Evolutionary conservation across 164 flowering plant species (phyloP).

Genomic region (Umbilicus rupestris): DNA sequence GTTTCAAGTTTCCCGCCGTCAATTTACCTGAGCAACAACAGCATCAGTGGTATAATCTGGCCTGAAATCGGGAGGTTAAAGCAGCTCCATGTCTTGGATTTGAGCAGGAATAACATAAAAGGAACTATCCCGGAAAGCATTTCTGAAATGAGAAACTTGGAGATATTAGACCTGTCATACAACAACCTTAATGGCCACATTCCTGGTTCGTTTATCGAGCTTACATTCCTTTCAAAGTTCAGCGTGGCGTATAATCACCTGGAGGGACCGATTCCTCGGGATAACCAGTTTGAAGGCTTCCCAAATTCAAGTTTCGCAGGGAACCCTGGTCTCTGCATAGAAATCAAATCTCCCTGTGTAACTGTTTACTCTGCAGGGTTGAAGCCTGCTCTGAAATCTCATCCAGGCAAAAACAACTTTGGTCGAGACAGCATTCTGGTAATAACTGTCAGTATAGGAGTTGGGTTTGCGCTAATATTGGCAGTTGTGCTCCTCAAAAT

Average conservation of each 20-base stretch:
- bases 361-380: not conserved
- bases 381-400: not conserved
- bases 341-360: not conserved
- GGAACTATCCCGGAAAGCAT: slow-evolving; percentile 47
- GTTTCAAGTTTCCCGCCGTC: slow-evolving; percentile 48
- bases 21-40: slow-evolving; percentile 38
- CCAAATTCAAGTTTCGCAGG: slow-evolving; percentile 35
- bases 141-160: slow-evolving; percentile 44
- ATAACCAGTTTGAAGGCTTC: slow-evolving; percentile 52
- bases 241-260: slow-evolving; percentile 51
- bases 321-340: slow-evolving; percentile 36
- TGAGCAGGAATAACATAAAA: slow-evolving; percentile 34
- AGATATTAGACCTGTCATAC: slow-evolving; percentile 40
- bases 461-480: too few relatives aligned
- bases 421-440: too few relatives aligned
- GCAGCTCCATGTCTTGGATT: slow-evolving; percentile 38
- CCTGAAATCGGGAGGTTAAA: slow-evolving; percentile 39
- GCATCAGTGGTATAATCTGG: slow-evolving; percentile 41
- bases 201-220: slow-evolving; percentile 37
- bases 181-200: slow-evolving; percentile 45
- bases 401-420: not conserved
- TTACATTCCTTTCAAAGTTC: slow-evolving; percentile 44
- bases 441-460: too few relatives aligned
- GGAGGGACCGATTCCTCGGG: slow-evolving; percentile 44
- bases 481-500: too few relatives aligned